phyloP scores from a whole-genome alignment of 2,329 filamentous ascomycete species.

The Diaporthe caulivora region DNA sequence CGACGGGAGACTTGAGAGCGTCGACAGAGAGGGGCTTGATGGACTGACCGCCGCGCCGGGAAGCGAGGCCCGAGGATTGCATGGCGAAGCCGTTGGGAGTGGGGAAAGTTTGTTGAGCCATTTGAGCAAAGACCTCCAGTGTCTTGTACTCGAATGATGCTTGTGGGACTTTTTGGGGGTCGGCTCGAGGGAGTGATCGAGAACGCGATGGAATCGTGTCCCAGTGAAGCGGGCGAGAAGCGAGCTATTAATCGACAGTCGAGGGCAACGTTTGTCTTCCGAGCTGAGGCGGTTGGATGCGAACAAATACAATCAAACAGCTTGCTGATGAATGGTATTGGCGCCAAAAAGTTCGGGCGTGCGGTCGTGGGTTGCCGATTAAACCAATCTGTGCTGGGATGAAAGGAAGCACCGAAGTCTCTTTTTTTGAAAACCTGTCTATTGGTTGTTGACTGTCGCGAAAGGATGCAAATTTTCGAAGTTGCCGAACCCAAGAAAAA shows the following conservation, averaged over 20 bases:
- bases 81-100: slow-evolving; percentile 79
- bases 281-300: neutral
- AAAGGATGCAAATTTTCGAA: slow-evolving; percentile 33
- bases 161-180: neutral
- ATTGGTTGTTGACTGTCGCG: slow-evolving; percentile 26
- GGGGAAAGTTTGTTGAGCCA: slow-evolving; percentile 89
- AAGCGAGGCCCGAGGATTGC: slow-evolving; percentile 85
- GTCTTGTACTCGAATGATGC: slow-evolving; percentile 75
- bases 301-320: slow-evolving; percentile 37
- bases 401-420: neutral
- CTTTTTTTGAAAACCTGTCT: slow-evolving; percentile 29
- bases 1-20: slow-evolving; percentile 73
- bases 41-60: slow-evolving; percentile 84
- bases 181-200: slow-evolving; percentile 1
- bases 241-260: slow-evolving; percentile 7
- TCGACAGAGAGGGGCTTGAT: slow-evolving; percentile 92
- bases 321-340: slow-evolving; percentile 27
- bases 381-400: slow-evolving; percentile 33
- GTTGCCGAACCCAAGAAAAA: slow-evolving; percentile 28
- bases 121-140: slow-evolving; percentile 88
- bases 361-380: slow-evolving; percentile 24
- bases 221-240: neutral
- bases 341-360: slow-evolving; percentile 20
- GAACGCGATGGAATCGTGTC: slow-evolving; percentile 14
- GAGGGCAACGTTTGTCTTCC: neutral